Conservation (phyloP, 1,139 yeast species). For the Debaryomyces robertsiae region DNA sequence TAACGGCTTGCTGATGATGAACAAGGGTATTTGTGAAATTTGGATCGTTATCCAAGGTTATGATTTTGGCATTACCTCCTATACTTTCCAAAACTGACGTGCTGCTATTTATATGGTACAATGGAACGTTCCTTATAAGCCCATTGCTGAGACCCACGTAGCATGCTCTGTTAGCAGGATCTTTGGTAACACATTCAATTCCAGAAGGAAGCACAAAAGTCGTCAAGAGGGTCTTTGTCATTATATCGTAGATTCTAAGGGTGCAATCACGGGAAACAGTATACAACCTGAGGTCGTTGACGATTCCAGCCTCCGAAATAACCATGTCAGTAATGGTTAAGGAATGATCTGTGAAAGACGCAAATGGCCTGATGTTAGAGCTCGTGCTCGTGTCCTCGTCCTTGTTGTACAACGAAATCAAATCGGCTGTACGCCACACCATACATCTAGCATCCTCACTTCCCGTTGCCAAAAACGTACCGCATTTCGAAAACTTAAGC, state of each 20-base stretch:
- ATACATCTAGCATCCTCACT: slow-evolving; percentile 80
- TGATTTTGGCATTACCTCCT: slow-evolving; percentile 57
- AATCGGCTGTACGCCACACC: slow-evolving; percentile 71
- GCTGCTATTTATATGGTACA: slow-evolving; percentile 51
- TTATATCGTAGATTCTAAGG: slow-evolving; percentile 61
- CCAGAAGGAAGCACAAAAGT: slow-evolving; percentile 70
- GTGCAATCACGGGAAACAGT: slow-evolving; percentile 80
- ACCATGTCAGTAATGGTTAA: slow-evolving; percentile 68
- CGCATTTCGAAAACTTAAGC: slow-evolving; percentile 63
- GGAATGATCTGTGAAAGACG: slow-evolving; percentile 72
- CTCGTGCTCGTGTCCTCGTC: slow-evolving; percentile 20
- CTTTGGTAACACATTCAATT: slow-evolving; percentile 63
- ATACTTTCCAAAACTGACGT: slow-evolving; percentile 52
- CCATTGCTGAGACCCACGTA: slow-evolving; percentile 76
- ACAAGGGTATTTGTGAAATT: slow-evolving; percentile 56
- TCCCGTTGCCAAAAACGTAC: slow-evolving; percentile 70
- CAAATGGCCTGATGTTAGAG: slow-evolving; percentile 39
- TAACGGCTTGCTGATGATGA: slow-evolving; percentile 48
- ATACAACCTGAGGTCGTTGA: slow-evolving; percentile 64
- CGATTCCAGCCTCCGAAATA: slow-evolving; percentile 49
- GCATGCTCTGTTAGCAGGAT: slow-evolving; percentile 77
- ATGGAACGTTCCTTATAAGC: slow-evolving; percentile 54
- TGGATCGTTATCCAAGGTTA: slow-evolving; percentile 54
- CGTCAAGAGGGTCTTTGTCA: slow-evolving; percentile 50
- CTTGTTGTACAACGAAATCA: slow-evolving; percentile 42